These are phyloP conservation scores for Mycena metata DNA, from an alignment of 768 basidiomycete species.

Conservation along the genomic window DNA sequence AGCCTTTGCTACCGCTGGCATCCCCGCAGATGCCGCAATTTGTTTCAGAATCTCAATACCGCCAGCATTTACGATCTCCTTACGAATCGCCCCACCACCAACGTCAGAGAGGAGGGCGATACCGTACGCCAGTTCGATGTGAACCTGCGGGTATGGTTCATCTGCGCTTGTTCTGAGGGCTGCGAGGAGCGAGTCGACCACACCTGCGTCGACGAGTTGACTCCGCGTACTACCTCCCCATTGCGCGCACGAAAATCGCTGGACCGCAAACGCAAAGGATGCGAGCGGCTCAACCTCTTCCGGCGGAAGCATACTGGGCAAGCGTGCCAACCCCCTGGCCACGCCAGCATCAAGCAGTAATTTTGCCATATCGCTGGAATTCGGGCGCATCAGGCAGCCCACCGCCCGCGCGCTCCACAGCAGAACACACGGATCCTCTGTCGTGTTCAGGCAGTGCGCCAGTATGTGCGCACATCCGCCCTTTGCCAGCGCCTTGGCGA, in stretches of 20 bases:
- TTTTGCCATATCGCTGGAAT: conserved; percentile 43
- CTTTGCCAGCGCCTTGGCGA: conserved; percentile 41
- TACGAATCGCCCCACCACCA: conserved; percentile 42
- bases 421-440: conserved; percentile 39
- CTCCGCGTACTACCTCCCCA: conserved; percentile 44
- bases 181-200: conserved; percentile 45
- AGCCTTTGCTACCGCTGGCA: conserved; percentile 42
- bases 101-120: conserved; percentile 45
- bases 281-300: conserved; percentile 44
- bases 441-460: conserved; percentile 35
- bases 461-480: conserved; percentile 40
- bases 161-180: conserved; percentile 43
- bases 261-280: conserved; percentile 45
- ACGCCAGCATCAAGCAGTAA: conserved; percentile 41
- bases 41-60: conserved; percentile 44
- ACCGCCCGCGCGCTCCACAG: conserved; percentile 42
- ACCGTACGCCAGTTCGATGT: conserved; percentile 44
- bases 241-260: conserved; percentile 45
- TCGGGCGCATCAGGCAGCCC: conserved; percentile 46
- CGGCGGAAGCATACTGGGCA: conserved; percentile 41
- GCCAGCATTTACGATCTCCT: conserved; percentile 45
- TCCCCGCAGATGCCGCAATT: conserved; percentile 27
- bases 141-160: conserved; percentile 41
- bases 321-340: conserved; percentile 41
- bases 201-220: conserved; percentile 44